phyloP scores from a whole-genome alignment of 2,329 filamentous ascomycete species.

The Sporothrix variecibatus region DNA sequence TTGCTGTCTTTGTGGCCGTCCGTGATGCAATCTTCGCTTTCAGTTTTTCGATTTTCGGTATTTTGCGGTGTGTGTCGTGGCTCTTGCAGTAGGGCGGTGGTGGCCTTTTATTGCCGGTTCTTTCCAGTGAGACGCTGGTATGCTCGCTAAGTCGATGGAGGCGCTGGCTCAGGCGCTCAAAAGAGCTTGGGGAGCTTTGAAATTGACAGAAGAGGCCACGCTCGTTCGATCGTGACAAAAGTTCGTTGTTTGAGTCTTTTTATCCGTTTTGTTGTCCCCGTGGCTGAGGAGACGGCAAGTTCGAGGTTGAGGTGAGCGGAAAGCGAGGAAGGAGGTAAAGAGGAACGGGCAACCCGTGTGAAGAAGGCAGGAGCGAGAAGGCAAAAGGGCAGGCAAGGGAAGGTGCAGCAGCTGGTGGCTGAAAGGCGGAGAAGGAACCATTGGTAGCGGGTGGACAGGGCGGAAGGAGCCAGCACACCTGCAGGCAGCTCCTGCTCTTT shows the following conservation, averaged over 20 bases:
- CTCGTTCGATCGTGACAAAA: not conserved
- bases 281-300: not conserved
- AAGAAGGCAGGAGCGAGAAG: not conserved
- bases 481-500: not conserved
- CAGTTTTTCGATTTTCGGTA: not conserved
- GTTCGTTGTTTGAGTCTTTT: not conserved
- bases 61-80: not conserved
- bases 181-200: not conserved
- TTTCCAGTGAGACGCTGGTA: not conserved
- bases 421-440: constrained; percentile 17
- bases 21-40: constrained; percentile 11
- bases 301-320: not conserved
- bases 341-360: not conserved
- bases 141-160: not conserved
- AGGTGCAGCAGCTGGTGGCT: not conserved
- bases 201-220: not conserved
- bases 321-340: not conserved
- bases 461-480: not conserved
- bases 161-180: not conserved
- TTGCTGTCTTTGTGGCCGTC: not conserved
- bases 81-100: not conserved
- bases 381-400: not conserved
- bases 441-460: not conserved
- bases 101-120: not conserved
- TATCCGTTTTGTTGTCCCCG: not conserved